Conservation (phyloP, 257 asterid genomes). For the Forsythia suspensa region DNA sequence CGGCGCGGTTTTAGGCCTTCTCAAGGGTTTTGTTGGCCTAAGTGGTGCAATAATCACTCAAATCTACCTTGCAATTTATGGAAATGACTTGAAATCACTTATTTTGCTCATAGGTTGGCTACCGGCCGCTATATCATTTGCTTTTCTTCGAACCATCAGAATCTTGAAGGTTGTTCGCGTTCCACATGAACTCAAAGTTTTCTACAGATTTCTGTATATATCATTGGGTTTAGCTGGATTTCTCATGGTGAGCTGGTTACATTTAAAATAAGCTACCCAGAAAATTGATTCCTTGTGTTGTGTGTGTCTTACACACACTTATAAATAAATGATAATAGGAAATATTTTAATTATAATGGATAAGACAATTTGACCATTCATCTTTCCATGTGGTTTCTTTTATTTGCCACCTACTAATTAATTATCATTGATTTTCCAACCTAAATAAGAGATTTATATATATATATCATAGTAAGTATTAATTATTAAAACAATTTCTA, state of each 20-base stretch:
- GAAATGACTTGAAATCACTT: constrained; percentile 31
- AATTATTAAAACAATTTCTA: no score
- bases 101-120: constrained; percentile 64
- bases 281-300: not conserved
- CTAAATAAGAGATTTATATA: not conserved
- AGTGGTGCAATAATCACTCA: constrained; percentile 62
- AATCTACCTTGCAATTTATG: constrained; percentile 43
- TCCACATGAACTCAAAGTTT: constrained; percentile 48
- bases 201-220: constrained; percentile 41
- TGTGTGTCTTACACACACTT: not conserved
- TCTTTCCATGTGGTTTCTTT: not conserved
- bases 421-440: constrained; percentile 6
- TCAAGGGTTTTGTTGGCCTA: constrained; percentile 55
- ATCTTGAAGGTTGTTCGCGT: constrained; percentile 40
- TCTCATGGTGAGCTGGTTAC: constrained; percentile 29
- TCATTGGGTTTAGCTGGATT: constrained; percentile 53
- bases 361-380: constrained; percentile 22
- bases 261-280: not conserved
- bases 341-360: constrained; percentile 13
- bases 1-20: constrained; percentile 47
- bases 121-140: constrained; percentile 46
- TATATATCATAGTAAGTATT: not conserved
- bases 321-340: not conserved
- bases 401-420: constrained; percentile 1
- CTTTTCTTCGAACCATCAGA: constrained; percentile 45